phyloP scores from a whole-genome alignment of 2,329 filamentous ascomycete species.

The Ilyonectria robusta region DNA sequence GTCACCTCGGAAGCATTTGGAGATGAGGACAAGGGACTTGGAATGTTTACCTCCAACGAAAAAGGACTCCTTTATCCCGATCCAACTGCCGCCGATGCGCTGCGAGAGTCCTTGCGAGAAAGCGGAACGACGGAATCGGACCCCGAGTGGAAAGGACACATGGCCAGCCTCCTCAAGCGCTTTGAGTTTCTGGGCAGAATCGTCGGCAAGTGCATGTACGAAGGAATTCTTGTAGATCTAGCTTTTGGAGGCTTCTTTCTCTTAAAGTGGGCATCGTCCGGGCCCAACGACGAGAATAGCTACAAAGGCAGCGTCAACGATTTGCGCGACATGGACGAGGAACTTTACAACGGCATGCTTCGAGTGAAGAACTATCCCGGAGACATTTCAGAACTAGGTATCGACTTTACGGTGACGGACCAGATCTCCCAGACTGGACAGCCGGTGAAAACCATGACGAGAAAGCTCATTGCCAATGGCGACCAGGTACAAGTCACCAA shows the following conservation, averaged over 20 bases:
- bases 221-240: slow-evolving; percentile 94
- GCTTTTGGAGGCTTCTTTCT: slow-evolving; percentile 96
- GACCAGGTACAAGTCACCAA: slow-evolving; percentile 87
- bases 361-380: slow-evolving; percentile 88
- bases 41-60: slow-evolving; percentile 86
- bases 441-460: slow-evolving; percentile 74
- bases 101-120: slow-evolving; percentile 70
- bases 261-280: slow-evolving; percentile 90
- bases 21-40: slow-evolving; percentile 57
- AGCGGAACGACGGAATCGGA: slow-evolving; percentile 67
- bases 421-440: slow-evolving; percentile 64
- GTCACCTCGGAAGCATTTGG: slow-evolving; percentile 89
- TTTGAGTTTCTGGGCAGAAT: slow-evolving; percentile 95
- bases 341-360: slow-evolving; percentile 87
- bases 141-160: slow-evolving; percentile 68
- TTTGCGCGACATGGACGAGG: slow-evolving; percentile 90
- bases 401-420: slow-evolving; percentile 93
- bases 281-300: slow-evolving; percentile 72
- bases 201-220: slow-evolving; percentile 96
- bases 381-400: slow-evolving; percentile 77
- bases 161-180: slow-evolving; percentile 75
- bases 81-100: slow-evolving; percentile 80
- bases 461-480: slow-evolving; percentile 83
- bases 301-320: slow-evolving; percentile 97
- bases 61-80: slow-evolving; percentile 92